Evolutionary conservation across 176 grass and related monocot genomes (phyloP), one percentile per base, ranked within the genome.

Genomic region (Poa annua): DNA sequence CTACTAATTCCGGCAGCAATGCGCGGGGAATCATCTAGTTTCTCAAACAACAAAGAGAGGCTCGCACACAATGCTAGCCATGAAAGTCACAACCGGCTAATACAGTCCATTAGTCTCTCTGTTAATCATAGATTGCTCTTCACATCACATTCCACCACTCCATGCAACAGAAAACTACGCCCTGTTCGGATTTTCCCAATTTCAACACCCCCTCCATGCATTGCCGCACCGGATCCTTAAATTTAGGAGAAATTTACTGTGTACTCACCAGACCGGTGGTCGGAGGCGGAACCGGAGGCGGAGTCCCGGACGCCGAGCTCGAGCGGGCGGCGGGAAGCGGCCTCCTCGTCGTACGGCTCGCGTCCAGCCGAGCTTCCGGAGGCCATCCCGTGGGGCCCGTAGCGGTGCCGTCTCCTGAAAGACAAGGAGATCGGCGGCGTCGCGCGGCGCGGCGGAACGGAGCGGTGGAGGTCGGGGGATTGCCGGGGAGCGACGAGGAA

Each of bases 261-360:
- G 25, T 14, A 53, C 90, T 92, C 82, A 98, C 96, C 89, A 16
- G 79, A 57, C 11, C 80, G 86, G 68, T 79, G 79, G 50, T 86
- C 85, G 45, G 83, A 83, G 74, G 86, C 56, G 48, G 75, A 52
- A 76, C 45, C 86, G 45, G 83, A 83, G 68, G 86, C 50, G 49
- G 75, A 52, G 80, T 60, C 86, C 53, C 57, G 86, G 48, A 48
- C 77, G 34, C 89, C 88, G 20, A 91, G 87, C 74, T 93, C 96
- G 53, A 88, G 80, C 36, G 91, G 81, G 6, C 74, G 79, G 70
- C 86, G 78, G 12, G 75, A 51, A 12, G 38, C 90, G 17, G 89
- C 92, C 91, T 93, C 96, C 87, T 98, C 96, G 62, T 95, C 92
- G 76, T 88, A 90, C 11, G 75, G 38, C 48, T 81, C 87, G 35